Evolutionary conservation across 176 grass and related monocot species (phyloP).

Genomic region (Cenchrus americanus): DNA sequence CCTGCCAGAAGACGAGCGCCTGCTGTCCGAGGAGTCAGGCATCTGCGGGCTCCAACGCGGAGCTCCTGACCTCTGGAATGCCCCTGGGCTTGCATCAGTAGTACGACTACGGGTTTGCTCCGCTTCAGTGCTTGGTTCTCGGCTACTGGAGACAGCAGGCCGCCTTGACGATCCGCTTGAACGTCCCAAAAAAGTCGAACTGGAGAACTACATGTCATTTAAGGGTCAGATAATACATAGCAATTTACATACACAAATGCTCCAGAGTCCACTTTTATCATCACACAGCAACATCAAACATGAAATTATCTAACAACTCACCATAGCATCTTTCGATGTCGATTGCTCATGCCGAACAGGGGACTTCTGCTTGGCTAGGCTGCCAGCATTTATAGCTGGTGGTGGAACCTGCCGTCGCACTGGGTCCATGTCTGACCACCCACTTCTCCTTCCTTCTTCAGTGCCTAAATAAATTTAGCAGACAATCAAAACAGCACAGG

Average conservation of each 20-base stretch:
- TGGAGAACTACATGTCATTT: constrained; percentile 93
- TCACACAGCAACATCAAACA: constrained; percentile 19
- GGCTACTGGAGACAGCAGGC: constrained; percentile 86
- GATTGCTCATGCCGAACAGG: constrained; percentile 51
- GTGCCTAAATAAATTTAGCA: constrained; percentile 52
- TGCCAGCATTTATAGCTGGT: constrained; percentile 64
- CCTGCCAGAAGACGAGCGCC: constrained; percentile 60
- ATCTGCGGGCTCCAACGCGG: constrained; percentile 55
- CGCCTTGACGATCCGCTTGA: constrained; percentile 94
- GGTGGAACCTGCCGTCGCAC: constrained; percentile 58
- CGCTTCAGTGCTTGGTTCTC: constrained; percentile 48
- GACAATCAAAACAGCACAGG: not conserved
- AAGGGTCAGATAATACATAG: constrained; percentile 80
- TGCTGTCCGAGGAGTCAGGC: constrained; percentile 49
- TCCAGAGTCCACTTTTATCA: not conserved
- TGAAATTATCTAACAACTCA: constrained; percentile 46
- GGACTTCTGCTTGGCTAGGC: constrained; percentile 68
- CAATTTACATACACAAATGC: constrained; percentile 10
- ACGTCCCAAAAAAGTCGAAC: constrained; percentile 84
- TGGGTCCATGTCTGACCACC: constrained; percentile 74
- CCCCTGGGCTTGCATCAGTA: constrained; percentile 63
- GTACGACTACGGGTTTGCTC: constrained; percentile 52
- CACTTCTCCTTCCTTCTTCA: constrained; percentile 73
- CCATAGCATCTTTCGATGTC: constrained; percentile 65
- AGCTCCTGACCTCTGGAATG: constrained; percentile 59